Percentiles rank a stretch among this genome's conserved stretches.
These are phyloP conservation scores for Euryodendron excelsum DNA, from an alignment of 148 eudicot genomes.

Conservation along the genomic window DNA sequence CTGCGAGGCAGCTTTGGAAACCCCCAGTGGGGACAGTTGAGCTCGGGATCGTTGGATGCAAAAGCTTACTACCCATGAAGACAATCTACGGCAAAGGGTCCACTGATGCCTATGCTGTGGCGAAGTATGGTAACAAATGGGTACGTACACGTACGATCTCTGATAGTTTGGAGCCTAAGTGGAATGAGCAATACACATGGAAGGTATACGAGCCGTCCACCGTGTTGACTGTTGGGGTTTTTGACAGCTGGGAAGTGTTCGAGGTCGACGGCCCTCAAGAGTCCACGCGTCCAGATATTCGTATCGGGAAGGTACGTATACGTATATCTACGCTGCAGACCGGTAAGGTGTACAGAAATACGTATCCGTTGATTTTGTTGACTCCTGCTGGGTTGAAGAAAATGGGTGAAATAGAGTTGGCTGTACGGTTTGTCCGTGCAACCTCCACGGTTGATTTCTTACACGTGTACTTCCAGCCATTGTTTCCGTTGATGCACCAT, in stretches of 20 bases:
- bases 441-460: constrained; percentile 64
- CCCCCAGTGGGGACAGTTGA: constrained; percentile 71
- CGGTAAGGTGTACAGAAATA: constrained; percentile 57
- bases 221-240: constrained; percentile 72
- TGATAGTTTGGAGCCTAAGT: constrained; percentile 69
- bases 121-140: constrained; percentile 95
- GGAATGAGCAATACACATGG: constrained; percentile 99
- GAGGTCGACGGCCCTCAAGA: constrained; percentile 46
- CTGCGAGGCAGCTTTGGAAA: constrained; percentile 93
- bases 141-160: constrained; percentile 75
- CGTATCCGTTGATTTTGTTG: constrained; percentile 62
- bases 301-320: constrained; percentile 81
- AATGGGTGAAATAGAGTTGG: constrained; percentile 86
- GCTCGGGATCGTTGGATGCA: constrained; percentile 79
- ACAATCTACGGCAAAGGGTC: constrained; percentile 65
- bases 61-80: constrained; percentile 66
- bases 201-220: constrained; percentile 87
- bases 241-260: constrained; percentile 57
- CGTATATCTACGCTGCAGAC: constrained; percentile 76
- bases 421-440: constrained; percentile 62
- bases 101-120: constrained; percentile 77
- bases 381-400: constrained; percentile 69
- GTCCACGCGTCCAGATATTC: constrained; percentile 48
- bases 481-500: constrained; percentile 82
- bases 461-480: constrained; percentile 75